Conservation (phyloP, 2,329 filamentous ascomycete genomes). For the Ophiobolus disseminans region DNA sequence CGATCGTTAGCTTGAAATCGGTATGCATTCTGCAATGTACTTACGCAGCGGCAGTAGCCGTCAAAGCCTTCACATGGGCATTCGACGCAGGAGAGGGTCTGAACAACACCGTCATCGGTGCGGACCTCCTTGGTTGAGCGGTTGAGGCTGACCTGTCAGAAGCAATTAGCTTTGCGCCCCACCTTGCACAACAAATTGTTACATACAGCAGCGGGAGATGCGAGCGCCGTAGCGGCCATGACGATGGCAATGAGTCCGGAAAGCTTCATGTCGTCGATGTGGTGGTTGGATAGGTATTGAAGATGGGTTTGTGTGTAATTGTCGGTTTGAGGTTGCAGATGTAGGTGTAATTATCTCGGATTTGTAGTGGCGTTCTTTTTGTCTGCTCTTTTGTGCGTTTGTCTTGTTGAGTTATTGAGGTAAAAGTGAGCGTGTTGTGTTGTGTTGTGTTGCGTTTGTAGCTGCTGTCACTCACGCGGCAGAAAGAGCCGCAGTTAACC, state of each 20-base stretch:
- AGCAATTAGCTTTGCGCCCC: background rate
- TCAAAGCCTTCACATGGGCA: conserved; percentile 34
- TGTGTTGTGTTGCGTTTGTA: too few species aligned
- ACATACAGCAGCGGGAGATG: conserved; percentile 36
- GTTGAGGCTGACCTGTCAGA: conserved; percentile 29
- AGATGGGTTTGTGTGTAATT: background rate
- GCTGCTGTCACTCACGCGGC: too few species aligned
- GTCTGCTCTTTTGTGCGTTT: too few species aligned
- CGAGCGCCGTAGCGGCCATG: conserved; percentile 25
- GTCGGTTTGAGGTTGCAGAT: too few species aligned
- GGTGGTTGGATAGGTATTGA: background rate
- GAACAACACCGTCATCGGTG: conserved; percentile 16
- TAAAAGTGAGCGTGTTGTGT: too few species aligned
- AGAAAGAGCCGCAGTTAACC: too few species aligned
- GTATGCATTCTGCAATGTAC: conserved; percentile 1
- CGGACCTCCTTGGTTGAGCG: conserved; percentile 25
- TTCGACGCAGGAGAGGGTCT: conserved; percentile 24
- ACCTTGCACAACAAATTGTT: background rate
- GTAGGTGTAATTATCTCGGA: too few species aligned
- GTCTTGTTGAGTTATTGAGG: too few species aligned
- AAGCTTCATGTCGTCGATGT: conserved; percentile 32
- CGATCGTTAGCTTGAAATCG: conserved; percentile 2
- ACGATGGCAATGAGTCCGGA: conserved; percentile 27
- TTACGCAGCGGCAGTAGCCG: conserved; percentile 34
- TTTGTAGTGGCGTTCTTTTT: too few species aligned